Evolutionary conservation across 257 asterid species (phyloP), one percentile per base, ranked within the genome.

Genomic region (Handroanthus guayacan): DNA sequence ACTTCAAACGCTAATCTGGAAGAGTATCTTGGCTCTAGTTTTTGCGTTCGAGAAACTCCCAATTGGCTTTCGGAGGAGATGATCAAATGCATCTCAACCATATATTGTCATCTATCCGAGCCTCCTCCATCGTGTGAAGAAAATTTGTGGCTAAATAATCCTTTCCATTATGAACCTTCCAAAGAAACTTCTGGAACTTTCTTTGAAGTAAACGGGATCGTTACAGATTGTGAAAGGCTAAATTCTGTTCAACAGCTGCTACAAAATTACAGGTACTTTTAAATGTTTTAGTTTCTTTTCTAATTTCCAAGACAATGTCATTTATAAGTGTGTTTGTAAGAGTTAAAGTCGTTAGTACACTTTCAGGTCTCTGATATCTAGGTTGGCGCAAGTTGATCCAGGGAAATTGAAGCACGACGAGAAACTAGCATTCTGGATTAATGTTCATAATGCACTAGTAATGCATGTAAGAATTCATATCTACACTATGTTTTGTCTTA

Each of bases 401-500:
- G 80, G 89, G 72, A 93, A 86, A 66, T 67, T 95, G 80, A 92
- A 81, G 83, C 97, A 83, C 25, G 93, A 90, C 48, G 93, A 95
- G 87, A 95, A 91, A 72, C 57, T 95, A 54, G 97, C 98, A 4
- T 95, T 95, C 79, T 95, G 99, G 99, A 91, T 92, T 69, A 95
- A 95, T 74, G 89, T 95, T 67, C 99, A 95, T 82, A 95, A 95
- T 74, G 84, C 99, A 54, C 83, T 95, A 75, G 97, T 86, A n/a
- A 95, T 95, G 97, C 99, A 95, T 71, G 99, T 95, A 92, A 86
- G 84, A 63, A 66, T 9, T 73, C 55, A 31, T 25, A 17, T 36
- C 36, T 37, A 41, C 6, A 9, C 47, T 68, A 38, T 8, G 43
- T 13, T 75, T 25, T 18, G 8, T 70, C 72, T 3, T 9, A 11